phyloP scores from a whole-genome alignment of 139 green algal genomes.

The Chlamydomonas sp. region DNA sequence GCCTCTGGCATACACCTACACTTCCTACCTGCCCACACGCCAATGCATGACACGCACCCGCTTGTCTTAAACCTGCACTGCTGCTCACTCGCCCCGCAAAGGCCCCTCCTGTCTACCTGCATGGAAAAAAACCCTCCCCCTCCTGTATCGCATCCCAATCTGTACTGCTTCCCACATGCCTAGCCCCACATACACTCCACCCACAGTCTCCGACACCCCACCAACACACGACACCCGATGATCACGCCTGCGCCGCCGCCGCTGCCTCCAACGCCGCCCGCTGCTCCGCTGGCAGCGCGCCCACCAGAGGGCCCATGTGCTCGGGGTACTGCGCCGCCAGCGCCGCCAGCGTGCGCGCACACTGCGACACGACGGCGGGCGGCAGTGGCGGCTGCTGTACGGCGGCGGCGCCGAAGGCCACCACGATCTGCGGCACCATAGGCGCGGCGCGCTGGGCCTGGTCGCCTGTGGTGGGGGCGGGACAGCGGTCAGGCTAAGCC shows the following conservation, averaged over 20 bases:
- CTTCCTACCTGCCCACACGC: too few relatives aligned
- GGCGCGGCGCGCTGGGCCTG: slow-evolving; percentile 31
- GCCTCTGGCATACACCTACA: too few relatives aligned
- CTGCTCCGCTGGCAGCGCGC: slow-evolving; percentile 49
- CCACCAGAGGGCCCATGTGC: slow-evolving; percentile 43
- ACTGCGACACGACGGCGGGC: neutral
- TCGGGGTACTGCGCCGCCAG: slow-evolving; percentile 37
- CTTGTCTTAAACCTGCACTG: too few relatives aligned
- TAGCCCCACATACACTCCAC: too few relatives aligned
- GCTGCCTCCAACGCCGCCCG: slow-evolving; percentile 40
- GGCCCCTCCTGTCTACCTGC: too few relatives aligned
- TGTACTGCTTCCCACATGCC: too few relatives aligned
- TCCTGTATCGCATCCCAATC: too few relatives aligned
- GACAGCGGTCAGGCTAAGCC: neutral
- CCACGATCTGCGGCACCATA: slow-evolving; percentile 35
- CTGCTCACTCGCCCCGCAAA: too few relatives aligned
- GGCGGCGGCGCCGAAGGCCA: slow-evolving; percentile 41
- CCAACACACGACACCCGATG: too few relatives aligned
- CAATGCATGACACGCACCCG: too few relatives aligned
- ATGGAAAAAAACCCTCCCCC: too few relatives aligned
- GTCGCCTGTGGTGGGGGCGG: slow-evolving; percentile 19
- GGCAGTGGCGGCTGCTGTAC: slow-evolving; percentile 48
- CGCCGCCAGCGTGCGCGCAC: slow-evolving; percentile 35
- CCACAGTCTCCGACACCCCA: too few relatives aligned
- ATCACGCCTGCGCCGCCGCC: neutral